Conservation (phyloP, 352 stramenopile genomes). For the Phytophthora syringae region DNA sequence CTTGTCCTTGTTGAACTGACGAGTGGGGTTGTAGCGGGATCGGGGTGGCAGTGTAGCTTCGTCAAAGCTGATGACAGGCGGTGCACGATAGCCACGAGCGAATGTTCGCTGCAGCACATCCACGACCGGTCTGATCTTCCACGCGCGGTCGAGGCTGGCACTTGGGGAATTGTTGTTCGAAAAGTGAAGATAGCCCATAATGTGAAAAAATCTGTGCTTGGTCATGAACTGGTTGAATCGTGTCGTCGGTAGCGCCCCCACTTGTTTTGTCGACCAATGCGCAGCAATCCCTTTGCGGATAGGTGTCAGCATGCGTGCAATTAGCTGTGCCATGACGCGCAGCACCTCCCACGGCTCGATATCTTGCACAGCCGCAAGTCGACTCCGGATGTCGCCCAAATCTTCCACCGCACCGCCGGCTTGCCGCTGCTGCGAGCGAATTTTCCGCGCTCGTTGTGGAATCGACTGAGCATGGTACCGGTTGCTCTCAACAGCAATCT, state of each 20-base stretch:
- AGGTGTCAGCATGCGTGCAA: constrained; percentile 2
- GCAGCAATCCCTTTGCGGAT: constrained; percentile 3
- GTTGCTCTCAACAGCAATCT: background rate
- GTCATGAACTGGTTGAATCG: constrained; percentile 9
- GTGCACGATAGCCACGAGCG: background rate
- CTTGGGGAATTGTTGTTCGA: constrained; percentile 11
- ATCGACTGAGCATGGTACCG: background rate
- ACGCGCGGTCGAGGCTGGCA: constrained; percentile 1
- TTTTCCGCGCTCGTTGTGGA: background rate
- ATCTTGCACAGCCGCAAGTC: background rate
- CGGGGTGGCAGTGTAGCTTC: too few species aligned
- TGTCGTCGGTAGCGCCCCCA: background rate
- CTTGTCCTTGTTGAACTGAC: too few species aligned
- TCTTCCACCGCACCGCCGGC: background rate
- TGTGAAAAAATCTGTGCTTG: constrained; percentile 3
- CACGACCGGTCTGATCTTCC: background rate
- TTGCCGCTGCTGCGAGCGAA: background rate
- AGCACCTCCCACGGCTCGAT: background rate
- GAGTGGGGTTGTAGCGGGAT: too few species aligned
- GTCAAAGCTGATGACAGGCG: too few species aligned
- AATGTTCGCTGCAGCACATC: background rate
- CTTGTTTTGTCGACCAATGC: constrained; percentile 4
- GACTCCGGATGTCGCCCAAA: background rate
- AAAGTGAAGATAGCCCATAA: constrained; percentile 25
- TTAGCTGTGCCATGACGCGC: background rate